A percentile compares a stretch with the other conserved stretches of the same genome.
Conservation (phyloP, 2,329 filamentous ascomycete genomes). For the Xylariaceae sp. region DNA sequence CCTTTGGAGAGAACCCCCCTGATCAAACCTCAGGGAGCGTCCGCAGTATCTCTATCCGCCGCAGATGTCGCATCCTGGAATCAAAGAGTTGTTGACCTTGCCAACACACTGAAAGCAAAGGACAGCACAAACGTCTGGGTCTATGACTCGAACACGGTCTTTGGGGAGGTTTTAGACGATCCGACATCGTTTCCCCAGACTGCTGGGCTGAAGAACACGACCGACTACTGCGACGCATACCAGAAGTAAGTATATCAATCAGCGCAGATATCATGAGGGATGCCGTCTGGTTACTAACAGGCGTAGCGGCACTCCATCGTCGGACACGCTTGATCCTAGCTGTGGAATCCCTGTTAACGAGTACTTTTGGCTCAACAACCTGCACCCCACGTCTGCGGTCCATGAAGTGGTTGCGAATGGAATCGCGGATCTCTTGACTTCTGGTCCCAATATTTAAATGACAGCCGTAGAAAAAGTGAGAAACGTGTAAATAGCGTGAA, state of each 20-base stretch:
- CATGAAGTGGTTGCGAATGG: constrained; percentile 55
- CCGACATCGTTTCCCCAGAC: constrained; percentile 49
- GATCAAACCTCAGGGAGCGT: constrained; percentile 38
- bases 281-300: constrained; percentile 14
- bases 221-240: constrained; percentile 51
- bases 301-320: constrained; percentile 42
- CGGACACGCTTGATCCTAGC: constrained; percentile 39
- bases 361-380: constrained; percentile 60
- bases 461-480: no score
- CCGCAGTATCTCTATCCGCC: constrained; percentile 35
- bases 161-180: constrained; percentile 48
- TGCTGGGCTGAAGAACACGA: constrained; percentile 50
- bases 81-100: constrained; percentile 39
- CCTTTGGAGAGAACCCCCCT: constrained; percentile 52
- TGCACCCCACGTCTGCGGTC: constrained; percentile 62
- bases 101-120: constrained; percentile 38
- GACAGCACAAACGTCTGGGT: constrained; percentile 47
- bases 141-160: constrained; percentile 51
- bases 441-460: constrained; percentile 38
- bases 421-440: constrained; percentile 39
- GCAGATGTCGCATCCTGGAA: constrained; percentile 52
- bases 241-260: constrained; percentile 41
- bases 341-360: constrained; percentile 56
- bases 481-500: no score
- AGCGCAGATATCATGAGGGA: not conserved